Evolutionary conservation across 352 stramenopile species (phyloP).

Genomic region (Phytophthora hybrid): DNA sequence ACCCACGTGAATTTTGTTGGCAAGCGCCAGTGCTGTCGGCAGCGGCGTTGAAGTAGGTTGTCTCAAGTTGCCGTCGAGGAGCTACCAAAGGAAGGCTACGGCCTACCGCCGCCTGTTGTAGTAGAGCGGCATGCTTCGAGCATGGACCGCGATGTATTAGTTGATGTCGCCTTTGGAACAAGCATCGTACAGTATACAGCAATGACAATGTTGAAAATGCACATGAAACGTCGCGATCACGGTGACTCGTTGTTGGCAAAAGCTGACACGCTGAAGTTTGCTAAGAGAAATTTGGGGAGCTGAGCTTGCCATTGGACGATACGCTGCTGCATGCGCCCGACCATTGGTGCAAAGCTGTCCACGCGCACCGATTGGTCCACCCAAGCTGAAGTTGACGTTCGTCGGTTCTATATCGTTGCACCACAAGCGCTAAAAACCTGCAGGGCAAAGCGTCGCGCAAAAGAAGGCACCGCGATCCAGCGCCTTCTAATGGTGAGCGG

Average conservation of each 20-base stretch:
- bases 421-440: conserved; percentile 6
- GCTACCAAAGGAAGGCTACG: background rate
- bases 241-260: background rate
- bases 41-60: conserved; percentile 3
- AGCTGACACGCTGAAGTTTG: background rate
- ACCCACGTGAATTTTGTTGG: background rate
- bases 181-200: background rate
- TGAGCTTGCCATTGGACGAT: background rate
- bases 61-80: background rate
- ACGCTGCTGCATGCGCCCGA: background rate
- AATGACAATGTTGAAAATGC: background rate
- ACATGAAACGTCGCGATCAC: background rate
- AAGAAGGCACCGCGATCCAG: conserved; percentile 14
- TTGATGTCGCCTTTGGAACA: too few species aligned
- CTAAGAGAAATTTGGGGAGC: background rate
- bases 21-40: background rate
- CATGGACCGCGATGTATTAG: too few species aligned
- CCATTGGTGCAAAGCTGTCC: background rate
- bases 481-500: background rate
- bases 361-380: background rate
- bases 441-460: conserved; percentile 5
- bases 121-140: background rate
- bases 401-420: background rate
- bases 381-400: conserved; percentile 3
- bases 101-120: background rate